Base-by-base conservation (phyloP, 2,329 filamentous ascomycete genomes). In the Aureobasidium sp. region DNA sequence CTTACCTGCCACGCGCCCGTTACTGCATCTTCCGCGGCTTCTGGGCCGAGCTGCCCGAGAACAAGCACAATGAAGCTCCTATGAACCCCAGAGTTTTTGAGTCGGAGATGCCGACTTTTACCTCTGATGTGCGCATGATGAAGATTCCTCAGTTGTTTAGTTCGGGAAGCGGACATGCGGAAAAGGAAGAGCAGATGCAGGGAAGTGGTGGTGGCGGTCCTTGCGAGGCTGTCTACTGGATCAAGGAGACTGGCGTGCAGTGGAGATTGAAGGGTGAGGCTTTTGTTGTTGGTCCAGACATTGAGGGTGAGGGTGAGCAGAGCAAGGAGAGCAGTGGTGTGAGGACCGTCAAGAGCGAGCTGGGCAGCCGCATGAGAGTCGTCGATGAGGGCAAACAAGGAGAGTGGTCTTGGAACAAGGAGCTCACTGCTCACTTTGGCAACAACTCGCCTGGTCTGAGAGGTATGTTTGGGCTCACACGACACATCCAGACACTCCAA, bases 141-240 rank as follows among this genome's bases (percentile, higher is more conserved):
- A 97, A 97, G 78, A 80, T 88, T 0, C 78, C 79, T 2, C 87
- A 97, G 74, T 75, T 97, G 3, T 84, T 86, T 65, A 77, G 76
- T 6, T 80, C 76, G 5, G 78, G 77, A 12, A 72, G 75, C 27
- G 79, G 77, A 8, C 75, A 79, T 57, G 79, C 80, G 7, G 72
- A 75, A 36, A 74, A 75, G 37, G 70, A 74, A 55, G 76, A 68
- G 66, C 78, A 75, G 64, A 68, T 71, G 42, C 71, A 75, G 64
- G 78, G 84, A 61, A 80, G 79, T 65, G 86, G 86, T 10, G 82
- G 87, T 39, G 86, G 90, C 42, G 85, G 85, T 0, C 80, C 82
- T 2, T 84, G 93, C n/a, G 93, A 97, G 76, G 90, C 87, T 7
- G 84, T 91, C 12, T 94, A 89, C 73, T 97, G 92, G 93, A 79